Conservation (phyloP, 2,329 filamentous ascomycete species). For the Colletotrichum sojae region DNA sequence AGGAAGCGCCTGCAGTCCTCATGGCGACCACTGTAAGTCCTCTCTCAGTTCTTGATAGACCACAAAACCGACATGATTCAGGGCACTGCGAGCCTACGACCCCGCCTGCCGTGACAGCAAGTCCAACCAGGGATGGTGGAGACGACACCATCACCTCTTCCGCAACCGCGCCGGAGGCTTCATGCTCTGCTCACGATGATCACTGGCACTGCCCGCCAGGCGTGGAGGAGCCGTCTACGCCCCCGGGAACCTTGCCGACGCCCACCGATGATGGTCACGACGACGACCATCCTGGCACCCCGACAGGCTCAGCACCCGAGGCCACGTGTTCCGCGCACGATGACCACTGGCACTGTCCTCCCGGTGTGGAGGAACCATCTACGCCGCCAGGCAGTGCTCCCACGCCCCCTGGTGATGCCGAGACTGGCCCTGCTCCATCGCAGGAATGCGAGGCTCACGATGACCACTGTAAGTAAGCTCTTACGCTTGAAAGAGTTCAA, state of each 20-base stretch:
- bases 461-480: neutral
- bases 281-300: no score
- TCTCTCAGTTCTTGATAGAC: neutral
- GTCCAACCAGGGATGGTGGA: neutral
- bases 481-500: neutral
- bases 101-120: conserved; percentile 28
- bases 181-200: conserved; percentile 26
- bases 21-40: conserved; percentile 25
- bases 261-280: no score
- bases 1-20: conserved; percentile 21
- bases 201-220: conserved; percentile 37
- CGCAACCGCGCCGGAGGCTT: neutral
- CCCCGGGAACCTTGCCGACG: neutral
- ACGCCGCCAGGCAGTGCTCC: conserved; percentile 2
- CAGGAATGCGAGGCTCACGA: conserved; percentile 3
- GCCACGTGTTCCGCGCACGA: conserved; percentile 20
- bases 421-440: neutral
- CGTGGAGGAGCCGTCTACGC: neutral
- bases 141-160: neutral
- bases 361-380: conserved; percentile 6
- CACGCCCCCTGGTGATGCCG: neutral
- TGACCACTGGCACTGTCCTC: conserved; percentile 39
- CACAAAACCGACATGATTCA: neutral
- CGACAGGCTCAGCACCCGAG: neutral
- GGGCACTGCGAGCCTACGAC: conserved; percentile 42